Percentiles rank a stretch among this genome's conserved stretches.
These are phyloP conservation scores for Tuber aestivum DNA, from an alignment of 495 filamentous ascomycete genomes.

Conservation along the genomic window DNA sequence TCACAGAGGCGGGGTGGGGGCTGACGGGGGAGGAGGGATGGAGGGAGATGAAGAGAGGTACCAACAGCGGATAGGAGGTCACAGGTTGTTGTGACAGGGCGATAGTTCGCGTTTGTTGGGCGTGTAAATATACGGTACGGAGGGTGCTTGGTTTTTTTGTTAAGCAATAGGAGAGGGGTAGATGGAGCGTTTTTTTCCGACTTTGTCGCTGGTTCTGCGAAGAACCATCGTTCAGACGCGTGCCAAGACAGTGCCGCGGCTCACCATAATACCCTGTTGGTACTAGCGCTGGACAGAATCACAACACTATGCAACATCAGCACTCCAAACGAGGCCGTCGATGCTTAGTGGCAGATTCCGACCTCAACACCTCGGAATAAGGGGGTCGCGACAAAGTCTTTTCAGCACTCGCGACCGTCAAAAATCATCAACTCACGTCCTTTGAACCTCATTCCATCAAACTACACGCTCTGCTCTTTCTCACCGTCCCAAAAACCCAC, in stretches of 20 bases:
- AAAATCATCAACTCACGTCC: conserved; percentile 39
- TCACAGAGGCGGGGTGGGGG: background rate
- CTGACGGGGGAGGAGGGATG: conserved; percentile 7
- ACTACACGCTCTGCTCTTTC: conserved; percentile 38
- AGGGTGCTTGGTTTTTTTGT: background rate
- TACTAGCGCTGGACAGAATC: conserved; percentile 18
- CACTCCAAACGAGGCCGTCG: conserved; percentile 33
- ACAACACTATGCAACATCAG: conserved; percentile 36
- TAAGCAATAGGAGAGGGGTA: background rate
- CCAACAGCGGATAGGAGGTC: background rate
- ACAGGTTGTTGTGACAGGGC: conserved; percentile 1
- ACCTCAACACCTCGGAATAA: conserved; percentile 41
- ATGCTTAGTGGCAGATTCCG: conserved; percentile 40
- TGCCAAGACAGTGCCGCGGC: conserved; percentile 16
- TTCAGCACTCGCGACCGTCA: conserved; percentile 40
- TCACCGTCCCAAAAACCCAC: conserved; percentile 35
- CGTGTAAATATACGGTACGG: conserved; percentile 1
- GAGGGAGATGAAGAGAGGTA: conserved; percentile 5
- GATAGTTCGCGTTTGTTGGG: conserved; percentile 1
- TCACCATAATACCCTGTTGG: conserved; percentile 1
- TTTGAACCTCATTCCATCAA: conserved; percentile 31
- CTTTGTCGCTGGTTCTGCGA: background rate
- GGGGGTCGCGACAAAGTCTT: conserved; percentile 37
- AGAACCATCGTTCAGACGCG: background rate
- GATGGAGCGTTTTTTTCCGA: background rate